Evolutionary conservation across 345 rosid species (phyloP).

Genomic region (Aurinia saxatilis): DNA sequence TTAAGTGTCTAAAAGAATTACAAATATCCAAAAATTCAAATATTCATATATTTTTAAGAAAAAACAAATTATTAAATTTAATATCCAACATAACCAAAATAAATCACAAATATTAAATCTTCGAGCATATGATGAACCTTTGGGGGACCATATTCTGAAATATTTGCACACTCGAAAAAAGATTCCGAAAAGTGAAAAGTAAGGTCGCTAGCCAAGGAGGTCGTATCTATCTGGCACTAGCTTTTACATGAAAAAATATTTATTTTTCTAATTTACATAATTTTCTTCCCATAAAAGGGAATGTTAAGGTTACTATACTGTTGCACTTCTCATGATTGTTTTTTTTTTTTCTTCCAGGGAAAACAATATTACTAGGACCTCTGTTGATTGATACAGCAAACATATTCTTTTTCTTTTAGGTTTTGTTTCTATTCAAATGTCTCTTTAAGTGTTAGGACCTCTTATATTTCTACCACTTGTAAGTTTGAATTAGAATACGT

Average conservation of each 20-base stretch:
- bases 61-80: too few species aligned
- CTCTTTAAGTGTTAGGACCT: not conserved
- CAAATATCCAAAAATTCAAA: too few species aligned
- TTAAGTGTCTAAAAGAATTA: too few species aligned
- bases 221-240: slow-evolving; percentile 4
- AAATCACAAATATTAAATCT: too few species aligned
- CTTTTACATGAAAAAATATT: not conserved
- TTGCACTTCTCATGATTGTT: slow-evolving; percentile 15
- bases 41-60: too few species aligned
- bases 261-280: not conserved
- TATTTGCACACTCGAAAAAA: too few species aligned
- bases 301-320: slow-evolving; percentile 23
- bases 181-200: too few species aligned
- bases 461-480: not conserved
- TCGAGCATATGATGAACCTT: too few species aligned
- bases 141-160: too few species aligned
- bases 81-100: too few species aligned
- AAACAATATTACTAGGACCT: slow-evolving; percentile 10
- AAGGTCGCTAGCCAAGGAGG: slow-evolving; percentile 9
- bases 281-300: slow-evolving; percentile 22
- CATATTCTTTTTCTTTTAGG: not conserved
- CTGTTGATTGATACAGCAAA: not conserved
- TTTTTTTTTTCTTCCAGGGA: slow-evolving; percentile 10
- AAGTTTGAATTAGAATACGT: not conserved
- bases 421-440: not conserved